A percentile compares a stretch with the other conserved stretches of the same genome.
Evolutionary conservation across 202 grass and related monocot genomes (phyloP).

Genomic region (Miscanthus sacchariflorus): DNA sequence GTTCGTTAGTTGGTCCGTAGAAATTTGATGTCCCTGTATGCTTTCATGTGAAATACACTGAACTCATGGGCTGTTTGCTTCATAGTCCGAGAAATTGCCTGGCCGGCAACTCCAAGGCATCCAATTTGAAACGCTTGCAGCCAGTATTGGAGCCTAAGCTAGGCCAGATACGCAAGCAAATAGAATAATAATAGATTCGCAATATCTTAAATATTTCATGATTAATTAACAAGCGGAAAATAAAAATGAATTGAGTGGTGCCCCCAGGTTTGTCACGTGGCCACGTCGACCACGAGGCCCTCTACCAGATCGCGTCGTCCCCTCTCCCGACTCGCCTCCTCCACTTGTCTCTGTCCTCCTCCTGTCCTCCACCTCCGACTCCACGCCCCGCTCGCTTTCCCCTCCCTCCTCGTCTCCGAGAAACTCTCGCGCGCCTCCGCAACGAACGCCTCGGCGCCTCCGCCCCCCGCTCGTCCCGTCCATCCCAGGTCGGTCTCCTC

Average conservation of each 20-base stretch:
- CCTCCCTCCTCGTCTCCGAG: not conserved
- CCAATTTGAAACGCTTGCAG: too few relatives aligned
- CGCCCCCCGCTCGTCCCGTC: conserved; percentile 5
- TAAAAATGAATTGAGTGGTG: not conserved
- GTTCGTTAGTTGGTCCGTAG: too few relatives aligned
- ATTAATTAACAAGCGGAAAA: not conserved
- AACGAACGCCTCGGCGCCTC: conserved; percentile 7
- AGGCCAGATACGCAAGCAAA: too few relatives aligned
- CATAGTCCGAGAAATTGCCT: too few relatives aligned
- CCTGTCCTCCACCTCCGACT: not conserved
- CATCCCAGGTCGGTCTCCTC: conserved; percentile 33
- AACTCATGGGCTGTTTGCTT: too few relatives aligned
- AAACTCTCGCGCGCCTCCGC: too few relatives aligned
- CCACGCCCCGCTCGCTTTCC: conserved; percentile 28
- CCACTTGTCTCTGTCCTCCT: conserved; percentile 2
- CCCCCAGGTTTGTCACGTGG: not conserved
- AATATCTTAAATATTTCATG: too few relatives aligned
- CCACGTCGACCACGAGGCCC: not conserved
- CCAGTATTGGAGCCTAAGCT: too few relatives aligned
- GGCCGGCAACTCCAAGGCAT: too few relatives aligned
- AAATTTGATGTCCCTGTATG: too few relatives aligned
- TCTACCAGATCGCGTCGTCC: not conserved
- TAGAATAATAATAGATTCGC: too few relatives aligned
- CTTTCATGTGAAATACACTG: too few relatives aligned
- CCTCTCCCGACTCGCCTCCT: not conserved